These are phyloP conservation scores for Aspergillus incahuasiensis DNA, from an alignment of 495 filamentous ascomycete genomes.

Conservation along the genomic window DNA sequence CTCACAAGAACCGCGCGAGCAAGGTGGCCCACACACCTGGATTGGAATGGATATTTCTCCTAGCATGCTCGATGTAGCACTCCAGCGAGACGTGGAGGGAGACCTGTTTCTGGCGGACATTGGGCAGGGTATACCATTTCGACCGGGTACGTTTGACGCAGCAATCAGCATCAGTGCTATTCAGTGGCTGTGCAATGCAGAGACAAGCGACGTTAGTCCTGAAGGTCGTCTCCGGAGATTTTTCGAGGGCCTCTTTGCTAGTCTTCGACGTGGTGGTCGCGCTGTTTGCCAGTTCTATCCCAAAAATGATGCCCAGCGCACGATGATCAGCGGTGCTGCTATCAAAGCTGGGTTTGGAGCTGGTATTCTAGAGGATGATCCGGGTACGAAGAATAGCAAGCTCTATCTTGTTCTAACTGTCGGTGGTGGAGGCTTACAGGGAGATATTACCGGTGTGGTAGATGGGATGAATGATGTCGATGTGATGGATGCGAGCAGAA, in stretches of 20 bases:
- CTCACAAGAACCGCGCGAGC: constrained; percentile 55
- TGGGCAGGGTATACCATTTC: constrained; percentile 92
- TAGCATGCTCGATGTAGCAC: constrained; percentile 86
- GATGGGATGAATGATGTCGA: constrained; percentile 81
- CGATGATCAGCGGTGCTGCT: constrained; percentile 84
- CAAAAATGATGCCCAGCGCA: constrained; percentile 85
- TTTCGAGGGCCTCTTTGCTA: constrained; percentile 87
- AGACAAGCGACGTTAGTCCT: constrained; percentile 74
- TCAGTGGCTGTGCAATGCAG: constrained; percentile 97
- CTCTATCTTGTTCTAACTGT: constrained; percentile 91
- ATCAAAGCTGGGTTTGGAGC: constrained; percentile 94
- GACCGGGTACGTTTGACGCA: constrained; percentile 88
- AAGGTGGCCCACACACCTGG: constrained; percentile 87
- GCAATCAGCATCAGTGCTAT: constrained; percentile 92
- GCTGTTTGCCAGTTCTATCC: constrained; percentile 98
- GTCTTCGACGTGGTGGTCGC: constrained; percentile 75
- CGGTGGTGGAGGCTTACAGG: constrained; percentile 67
- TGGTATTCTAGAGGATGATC: constrained; percentile 90
- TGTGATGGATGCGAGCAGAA: constrained; percentile 68
- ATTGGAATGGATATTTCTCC: constrained; percentile 92
- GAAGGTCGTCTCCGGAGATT: constrained; percentile 74
- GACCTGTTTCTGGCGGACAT: constrained; percentile 91
- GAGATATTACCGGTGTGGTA: constrained; percentile 83
- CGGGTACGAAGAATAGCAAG: constrained; percentile 91
- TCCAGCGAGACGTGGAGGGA: constrained; percentile 87